phyloP scores from a whole-genome alignment of 163 green algal species.

The Chlamydomonas reinhardtii region DNA sequence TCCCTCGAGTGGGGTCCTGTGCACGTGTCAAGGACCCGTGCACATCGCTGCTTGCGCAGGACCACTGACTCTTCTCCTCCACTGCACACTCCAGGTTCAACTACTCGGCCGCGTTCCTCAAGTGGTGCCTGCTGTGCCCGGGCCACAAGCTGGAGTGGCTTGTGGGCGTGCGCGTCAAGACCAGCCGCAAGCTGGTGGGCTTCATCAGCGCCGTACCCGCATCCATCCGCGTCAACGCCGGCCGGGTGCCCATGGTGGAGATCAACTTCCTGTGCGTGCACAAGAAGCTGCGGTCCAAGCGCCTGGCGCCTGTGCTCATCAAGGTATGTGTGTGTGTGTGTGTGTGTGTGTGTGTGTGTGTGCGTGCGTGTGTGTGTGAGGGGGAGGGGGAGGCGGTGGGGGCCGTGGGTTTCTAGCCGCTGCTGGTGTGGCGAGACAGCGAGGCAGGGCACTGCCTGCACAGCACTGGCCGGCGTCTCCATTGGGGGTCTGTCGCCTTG shows the following conservation, averaged over 20 bases:
- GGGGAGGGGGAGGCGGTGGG: too few relatives aligned
- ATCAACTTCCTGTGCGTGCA: constrained; percentile 99
- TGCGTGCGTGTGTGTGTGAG: background rate
- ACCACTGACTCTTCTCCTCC: too few relatives aligned
- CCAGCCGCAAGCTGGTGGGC: constrained; percentile 77
- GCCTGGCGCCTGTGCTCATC: constrained; percentile 97
- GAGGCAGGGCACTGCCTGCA: too few relatives aligned
- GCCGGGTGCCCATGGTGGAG: constrained; percentile 87
- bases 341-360: background rate
- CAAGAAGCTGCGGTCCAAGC: constrained; percentile 98
- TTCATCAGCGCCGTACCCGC: constrained; percentile 96
- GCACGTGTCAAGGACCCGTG: too few relatives aligned
- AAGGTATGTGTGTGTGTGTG: constrained; percentile 71
- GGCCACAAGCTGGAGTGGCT: constrained; percentile 91
- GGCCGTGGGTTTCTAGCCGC: too few relatives aligned
- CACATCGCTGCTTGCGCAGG: too few relatives aligned
- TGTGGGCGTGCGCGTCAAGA: constrained; percentile 89
- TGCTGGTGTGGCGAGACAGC: too few relatives aligned
- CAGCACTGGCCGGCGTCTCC: too few relatives aligned
- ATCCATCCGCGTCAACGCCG: constrained; percentile 66
- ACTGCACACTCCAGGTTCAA: constrained; percentile 86
- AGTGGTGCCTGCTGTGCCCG: constrained; percentile 93
- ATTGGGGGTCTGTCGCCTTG: too few relatives aligned
- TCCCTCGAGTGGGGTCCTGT: too few relatives aligned
- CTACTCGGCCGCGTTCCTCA: constrained; percentile 80